phyloP scores from a whole-genome alignment of 2,329 filamentous ascomycete genomes.

The Ceratocystis destructans region DNA sequence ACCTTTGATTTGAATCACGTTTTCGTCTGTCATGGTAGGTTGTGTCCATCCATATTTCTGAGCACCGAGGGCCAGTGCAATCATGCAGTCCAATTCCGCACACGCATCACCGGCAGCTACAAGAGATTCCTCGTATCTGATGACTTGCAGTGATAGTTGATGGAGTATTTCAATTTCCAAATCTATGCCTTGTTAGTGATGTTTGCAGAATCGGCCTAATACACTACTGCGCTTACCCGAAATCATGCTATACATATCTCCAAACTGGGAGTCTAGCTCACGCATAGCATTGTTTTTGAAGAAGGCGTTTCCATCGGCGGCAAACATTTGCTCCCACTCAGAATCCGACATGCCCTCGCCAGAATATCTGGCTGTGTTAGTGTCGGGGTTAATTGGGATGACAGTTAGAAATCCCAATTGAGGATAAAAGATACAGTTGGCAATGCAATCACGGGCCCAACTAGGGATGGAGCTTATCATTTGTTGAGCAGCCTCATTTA shows the following conservation, averaged over 20 bases:
- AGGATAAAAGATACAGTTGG: slow-evolving; percentile 78
- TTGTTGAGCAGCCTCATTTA: slow-evolving; percentile 53
- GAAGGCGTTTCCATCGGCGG: slow-evolving; percentile 56
- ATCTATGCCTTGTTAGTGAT: slow-evolving; percentile 36
- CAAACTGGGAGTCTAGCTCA: slow-evolving; percentile 66
- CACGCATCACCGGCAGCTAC: slow-evolving; percentile 60
- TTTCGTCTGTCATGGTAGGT: slow-evolving; percentile 56
- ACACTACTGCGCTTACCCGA: slow-evolving; percentile 43
- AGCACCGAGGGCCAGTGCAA: slow-evolving; percentile 69
- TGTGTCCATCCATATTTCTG: slow-evolving; percentile 55
- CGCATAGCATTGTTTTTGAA: slow-evolving; percentile 78
- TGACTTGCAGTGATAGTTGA: slow-evolving; percentile 53
- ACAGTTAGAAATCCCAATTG: slow-evolving; percentile 82
- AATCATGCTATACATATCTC: slow-evolving; percentile 74
- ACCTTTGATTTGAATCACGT: slow-evolving; percentile 57
- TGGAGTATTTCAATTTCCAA: slow-evolving; percentile 83
- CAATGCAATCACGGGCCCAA: slow-evolving; percentile 38
- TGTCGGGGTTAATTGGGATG: slow-evolving; percentile 43
- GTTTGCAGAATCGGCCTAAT: not conserved
- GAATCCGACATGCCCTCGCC: slow-evolving; percentile 47
- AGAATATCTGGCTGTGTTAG: slow-evolving; percentile 40
- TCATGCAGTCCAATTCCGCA: slow-evolving; percentile 73
- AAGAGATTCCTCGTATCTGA: slow-evolving; percentile 55
- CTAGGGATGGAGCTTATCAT: slow-evolving; percentile 50
- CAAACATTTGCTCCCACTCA: slow-evolving; percentile 66